Conservation (phyloP, 2,329 filamentous ascomycete species). For the Monilinia vaccinii-corymbosi region DNA sequence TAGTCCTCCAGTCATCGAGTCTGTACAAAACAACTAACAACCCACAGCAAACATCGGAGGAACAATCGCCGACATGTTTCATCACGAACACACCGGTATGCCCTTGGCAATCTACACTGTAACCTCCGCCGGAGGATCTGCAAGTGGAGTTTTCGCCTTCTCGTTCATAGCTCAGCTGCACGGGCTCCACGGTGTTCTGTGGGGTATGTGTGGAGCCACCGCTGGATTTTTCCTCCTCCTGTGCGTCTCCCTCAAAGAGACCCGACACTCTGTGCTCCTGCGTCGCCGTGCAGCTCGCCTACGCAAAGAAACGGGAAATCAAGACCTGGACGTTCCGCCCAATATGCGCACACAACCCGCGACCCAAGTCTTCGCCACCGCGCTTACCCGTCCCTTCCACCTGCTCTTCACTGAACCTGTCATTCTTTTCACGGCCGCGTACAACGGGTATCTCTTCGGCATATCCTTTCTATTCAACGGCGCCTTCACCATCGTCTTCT, state of each 20-base stretch:
- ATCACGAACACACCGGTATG: slow-evolving; percentile 7
- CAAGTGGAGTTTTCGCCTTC: slow-evolving; percentile 26
- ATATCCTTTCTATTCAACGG: slow-evolving; percentile 34
- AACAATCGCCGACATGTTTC: slow-evolving; percentile 38
- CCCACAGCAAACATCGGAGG: slow-evolving; percentile 29
- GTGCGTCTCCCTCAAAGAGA: slow-evolving; percentile 31
- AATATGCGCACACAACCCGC: slow-evolving; percentile 34
- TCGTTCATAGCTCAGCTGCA: slow-evolving; percentile 11
- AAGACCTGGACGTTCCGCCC: slow-evolving; percentile 31
- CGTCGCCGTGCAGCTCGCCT: slow-evolving; percentile 35
- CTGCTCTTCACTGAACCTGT: slow-evolving; percentile 33
- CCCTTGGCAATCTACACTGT: slow-evolving; percentile 3
- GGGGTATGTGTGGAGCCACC: slow-evolving; percentile 11
- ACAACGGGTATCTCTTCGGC: slow-evolving; percentile 32
- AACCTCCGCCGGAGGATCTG: slow-evolving; percentile 26
- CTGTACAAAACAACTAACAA: not conserved
- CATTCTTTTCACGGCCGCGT: slow-evolving; percentile 30
- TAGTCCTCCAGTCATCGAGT: not conserved
- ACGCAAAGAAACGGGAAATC: slow-evolving; percentile 41
- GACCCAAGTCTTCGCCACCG: slow-evolving; percentile 32
- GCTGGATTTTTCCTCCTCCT: slow-evolving; percentile 11
- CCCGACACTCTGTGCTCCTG: slow-evolving; percentile 39
- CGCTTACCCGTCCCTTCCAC: slow-evolving; percentile 31
- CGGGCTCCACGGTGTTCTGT: slow-evolving; percentile 10
- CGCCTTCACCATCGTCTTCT: slow-evolving; percentile 34